Evolutionary conservation across 2,329 filamentous ascomycete genomes (phyloP), one percentile per base, ranked within the genome.

Genomic region (Aspergillus viridinutans): DNA sequence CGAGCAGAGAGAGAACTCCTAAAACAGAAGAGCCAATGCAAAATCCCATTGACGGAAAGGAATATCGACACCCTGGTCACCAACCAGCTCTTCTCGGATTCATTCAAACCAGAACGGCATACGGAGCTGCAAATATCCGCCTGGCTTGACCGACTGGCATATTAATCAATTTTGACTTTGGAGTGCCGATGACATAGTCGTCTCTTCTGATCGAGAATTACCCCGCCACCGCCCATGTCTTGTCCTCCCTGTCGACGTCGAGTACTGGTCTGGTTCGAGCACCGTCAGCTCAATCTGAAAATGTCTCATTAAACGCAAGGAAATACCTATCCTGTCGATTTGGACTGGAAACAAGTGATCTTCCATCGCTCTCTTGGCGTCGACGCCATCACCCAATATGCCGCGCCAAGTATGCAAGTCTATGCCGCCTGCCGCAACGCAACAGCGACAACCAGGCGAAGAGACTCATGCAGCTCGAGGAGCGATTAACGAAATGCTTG

Each of bases 81-180:
- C 2, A 64, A 69, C 25, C 72, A 74, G 58, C 62, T 68, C 59
- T 65, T 65, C 32, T 61, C 66, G 14, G 72, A 88, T 82, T 85
- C 85, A 80, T 72, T 78, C 78, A 66, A 84, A 80, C 61, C 75
- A 77, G 57, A 86, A 83, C 75, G 80, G 64, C 63, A 78, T 78
- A 66, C 84, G 81, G 72, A 87, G 79, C 67, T 92, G 88, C 80
- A 82, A 77, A 65, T 93, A 90, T 76, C 86, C 83, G 73, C 88
- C 85, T 82, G 90, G 90, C 74, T 92, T 88, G 79, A 83, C 81
- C 74, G 83, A 78, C 59, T 87, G 88, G 73, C 83, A 85, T 74
- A 87, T 90, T 86, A 87, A 53, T 47, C 43, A 47, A 14, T 26
- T 26, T 47, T 47, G 43, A 25, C 43, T 26, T 47, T 47, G n/a